phyloP scores from a whole-genome alignment of 257 asterid genomes.

The Nicotiana paniculata region DNA sequence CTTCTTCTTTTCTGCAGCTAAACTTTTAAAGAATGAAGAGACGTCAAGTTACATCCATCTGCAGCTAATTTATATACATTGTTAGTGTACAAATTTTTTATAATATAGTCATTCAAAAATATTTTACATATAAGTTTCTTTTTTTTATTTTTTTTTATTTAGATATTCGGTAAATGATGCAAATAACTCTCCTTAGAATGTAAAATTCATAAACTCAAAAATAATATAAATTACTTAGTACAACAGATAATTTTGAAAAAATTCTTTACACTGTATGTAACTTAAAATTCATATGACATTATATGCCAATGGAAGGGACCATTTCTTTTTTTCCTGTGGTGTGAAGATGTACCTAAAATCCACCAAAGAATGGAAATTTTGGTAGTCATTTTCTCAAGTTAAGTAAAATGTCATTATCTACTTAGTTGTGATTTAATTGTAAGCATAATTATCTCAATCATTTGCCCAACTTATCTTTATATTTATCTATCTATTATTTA shows the following conservation, averaged over 20 bases:
- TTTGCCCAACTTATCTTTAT: background rate
- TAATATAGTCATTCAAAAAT: too few species aligned
- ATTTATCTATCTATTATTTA: background rate
- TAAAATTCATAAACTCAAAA: too few species aligned
- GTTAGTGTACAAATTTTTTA: too few species aligned
- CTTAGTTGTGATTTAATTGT: background rate
- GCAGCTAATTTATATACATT: too few species aligned
- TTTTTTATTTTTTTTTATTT: too few species aligned
- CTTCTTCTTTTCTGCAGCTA: background rate
- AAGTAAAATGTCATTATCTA: constrained; percentile 37
- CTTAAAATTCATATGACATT: too few species aligned
- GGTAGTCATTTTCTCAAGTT: constrained; percentile 20
- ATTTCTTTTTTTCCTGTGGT: background rate
- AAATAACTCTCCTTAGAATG: too few species aligned
- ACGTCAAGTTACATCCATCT: background rate
- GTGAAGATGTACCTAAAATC: background rate
- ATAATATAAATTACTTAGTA: too few species aligned
- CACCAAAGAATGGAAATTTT: background rate
- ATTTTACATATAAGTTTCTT: too few species aligned
- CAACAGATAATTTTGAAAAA: too few species aligned
- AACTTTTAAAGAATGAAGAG: background rate
- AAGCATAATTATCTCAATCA: background rate
- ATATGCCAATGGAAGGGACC: background rate
- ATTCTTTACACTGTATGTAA: too few species aligned
- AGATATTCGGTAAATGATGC: too few species aligned